Evolutionary conservation across 2,329 filamentous ascomycete genomes (phyloP), one percentile per base, ranked within the genome.

Genomic region (Fusarium sp.): DNA sequence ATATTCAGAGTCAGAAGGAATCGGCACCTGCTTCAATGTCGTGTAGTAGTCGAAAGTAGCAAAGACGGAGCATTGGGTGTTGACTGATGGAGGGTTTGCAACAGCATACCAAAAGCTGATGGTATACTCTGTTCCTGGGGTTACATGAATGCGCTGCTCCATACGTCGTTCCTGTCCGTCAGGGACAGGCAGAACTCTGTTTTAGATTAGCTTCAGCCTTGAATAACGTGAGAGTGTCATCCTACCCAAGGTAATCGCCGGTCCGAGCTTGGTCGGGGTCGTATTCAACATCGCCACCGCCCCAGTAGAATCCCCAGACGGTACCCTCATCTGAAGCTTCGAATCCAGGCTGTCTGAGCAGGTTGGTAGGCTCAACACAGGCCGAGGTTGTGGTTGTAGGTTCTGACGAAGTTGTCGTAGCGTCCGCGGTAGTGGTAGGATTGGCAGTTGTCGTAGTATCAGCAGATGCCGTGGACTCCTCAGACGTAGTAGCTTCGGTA

Each of bases 21-120:
- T n/a, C 1, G 51, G 3, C 9, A 66, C 51, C 3, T 22, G 26
- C 4, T 26, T 26, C 17, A 67, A 28, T 0, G 44, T 26, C 0
- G 64, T 67, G 2, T 67, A 67, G 28, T 67, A 67, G 31, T 67
- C 64, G 45, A 67, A 67, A 1, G 51, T 52, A 12, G 64, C 33
- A 41, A 66, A 67, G 2, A 67, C 0, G 5, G 51, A n/a, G 7
- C 64, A 67, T 15, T 67, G 39, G 1, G 28, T 51, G 3, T 7
- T 4, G 17, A 10, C 38, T 2, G 6, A 2, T 22, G 64, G 49
- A 1, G 33, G 31, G 0, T 9, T 24, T 11, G 10, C 5, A 1
- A 66, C 14, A 17, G 28, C 12, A 4, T 67, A 67, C 51, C 48
- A 67, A 33, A 67, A 66, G 26, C 38, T 66, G 20, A 67, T 1